phyloP scores from a whole-genome alignment of 2,329 filamentous ascomycete genomes.

The Dactylonectria macrodidyma region DNA sequence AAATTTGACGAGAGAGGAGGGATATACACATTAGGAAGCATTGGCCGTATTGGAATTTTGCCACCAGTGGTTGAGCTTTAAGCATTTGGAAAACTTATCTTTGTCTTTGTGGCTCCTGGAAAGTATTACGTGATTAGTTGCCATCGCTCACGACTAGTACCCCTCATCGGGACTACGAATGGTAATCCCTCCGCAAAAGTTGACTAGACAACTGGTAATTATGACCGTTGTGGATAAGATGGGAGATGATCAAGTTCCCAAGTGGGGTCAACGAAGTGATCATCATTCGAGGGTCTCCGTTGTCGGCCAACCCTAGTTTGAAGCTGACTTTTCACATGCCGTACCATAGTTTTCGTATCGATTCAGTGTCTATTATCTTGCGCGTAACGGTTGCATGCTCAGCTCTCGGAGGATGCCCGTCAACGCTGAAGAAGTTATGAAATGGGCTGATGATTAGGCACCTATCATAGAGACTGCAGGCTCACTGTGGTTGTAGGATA shows the following conservation, averaged over 20 bases:
- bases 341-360: background rate
- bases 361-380: background rate
- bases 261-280: background rate
- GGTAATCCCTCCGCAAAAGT: background rate
- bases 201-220: background rate
- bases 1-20: no score
- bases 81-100: no score
- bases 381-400: background rate
- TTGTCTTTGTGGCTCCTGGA: background rate
- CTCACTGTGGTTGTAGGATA: background rate
- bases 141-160: background rate
- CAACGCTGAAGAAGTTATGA: background rate
- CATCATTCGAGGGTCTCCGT: background rate
- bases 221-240: background rate
- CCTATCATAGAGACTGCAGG: background rate
- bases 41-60: no score
- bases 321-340: background rate
- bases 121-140: slow-evolving; percentile 1
- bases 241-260: background rate
- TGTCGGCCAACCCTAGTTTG: background rate
- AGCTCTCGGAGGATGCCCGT: background rate
- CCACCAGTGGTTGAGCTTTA: no score
- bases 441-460: background rate
- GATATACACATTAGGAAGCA: no score
- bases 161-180: background rate